Percentiles rank a stretch among this genome's conserved stretches.
Conservation (phyloP, 2,329 filamentous ascomycete species). For the Xylariales sp. region DNA sequence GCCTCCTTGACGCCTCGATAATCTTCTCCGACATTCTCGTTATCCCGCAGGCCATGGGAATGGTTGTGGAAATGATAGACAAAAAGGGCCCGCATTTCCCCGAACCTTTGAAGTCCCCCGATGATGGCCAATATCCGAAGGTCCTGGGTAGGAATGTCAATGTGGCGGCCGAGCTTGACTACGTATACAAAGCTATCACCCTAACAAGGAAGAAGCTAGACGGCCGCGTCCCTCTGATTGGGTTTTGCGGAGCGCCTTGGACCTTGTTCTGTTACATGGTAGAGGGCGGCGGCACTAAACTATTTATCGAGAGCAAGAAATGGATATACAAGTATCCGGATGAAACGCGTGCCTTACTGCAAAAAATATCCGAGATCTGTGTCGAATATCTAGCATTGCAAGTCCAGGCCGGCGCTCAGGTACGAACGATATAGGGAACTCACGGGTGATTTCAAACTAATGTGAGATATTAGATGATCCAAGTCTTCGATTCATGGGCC, state of each 20-base stretch:
- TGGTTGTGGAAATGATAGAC: constrained; percentile 98
- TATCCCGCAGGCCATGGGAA: constrained; percentile 96
- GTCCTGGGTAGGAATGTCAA: constrained; percentile 84
- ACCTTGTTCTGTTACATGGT: constrained; percentile 99
- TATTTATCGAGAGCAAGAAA: constrained; percentile 93
- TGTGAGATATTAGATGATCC: constrained; percentile 71
- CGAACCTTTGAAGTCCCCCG: constrained; percentile 79
- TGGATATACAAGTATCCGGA: constrained; percentile 93
- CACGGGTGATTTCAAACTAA: background rate
- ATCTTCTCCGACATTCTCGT: constrained; percentile 99
- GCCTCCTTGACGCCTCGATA: constrained; percentile 94
- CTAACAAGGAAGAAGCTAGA: constrained; percentile 88
- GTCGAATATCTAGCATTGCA: constrained; percentile 94
- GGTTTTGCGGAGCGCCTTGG: constrained; percentile 97
- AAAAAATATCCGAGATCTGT: constrained; percentile 93
- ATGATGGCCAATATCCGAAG: constrained; percentile 83
- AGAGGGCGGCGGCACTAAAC: constrained; percentile 93
- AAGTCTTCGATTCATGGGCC: constrained; percentile 99
- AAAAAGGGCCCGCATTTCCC: constrained; percentile 98
- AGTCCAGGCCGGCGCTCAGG: constrained; percentile 92
- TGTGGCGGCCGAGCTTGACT: constrained; percentile 85
- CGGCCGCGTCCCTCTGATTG: constrained; percentile 90
- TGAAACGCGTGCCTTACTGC: constrained; percentile 81
- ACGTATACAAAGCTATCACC: constrained; percentile 96
- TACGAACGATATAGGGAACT: constrained; percentile 47